Percentiles rank a stretch among this genome's conserved stretches.
Conservation (phyloP, 441 rosid genomes). For the Corymbia citriodora region DNA sequence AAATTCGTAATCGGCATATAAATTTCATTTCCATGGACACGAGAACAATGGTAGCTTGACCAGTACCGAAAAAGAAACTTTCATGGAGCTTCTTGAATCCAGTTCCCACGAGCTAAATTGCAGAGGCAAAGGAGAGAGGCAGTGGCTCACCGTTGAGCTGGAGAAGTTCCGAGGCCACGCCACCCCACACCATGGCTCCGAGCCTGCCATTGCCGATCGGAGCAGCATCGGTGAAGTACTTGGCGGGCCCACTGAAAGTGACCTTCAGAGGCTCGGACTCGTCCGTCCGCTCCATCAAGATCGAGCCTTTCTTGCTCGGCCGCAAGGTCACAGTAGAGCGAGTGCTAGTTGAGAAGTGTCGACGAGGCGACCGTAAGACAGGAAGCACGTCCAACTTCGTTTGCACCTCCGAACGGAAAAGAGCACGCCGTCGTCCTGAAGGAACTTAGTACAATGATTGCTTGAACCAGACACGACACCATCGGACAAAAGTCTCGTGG, state of each 20-base stretch:
- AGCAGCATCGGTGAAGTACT: constrained; percentile 10
- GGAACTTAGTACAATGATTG: not conserved
- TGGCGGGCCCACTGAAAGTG: constrained; percentile 3
- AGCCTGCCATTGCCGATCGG: constrained; percentile 9
- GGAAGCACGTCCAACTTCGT: not conserved
- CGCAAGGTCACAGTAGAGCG: not conserved
- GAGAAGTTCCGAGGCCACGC: constrained; percentile 4
- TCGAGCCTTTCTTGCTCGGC: not conserved
- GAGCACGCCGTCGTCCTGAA: not conserved
- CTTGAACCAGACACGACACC: not conserved
- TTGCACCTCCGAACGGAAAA: not conserved
- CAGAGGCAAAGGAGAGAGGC: not conserved
- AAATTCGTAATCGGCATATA: not conserved
- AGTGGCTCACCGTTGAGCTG: constrained; percentile 9
- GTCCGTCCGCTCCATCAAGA: not conserved
- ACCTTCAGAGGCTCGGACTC: not conserved
- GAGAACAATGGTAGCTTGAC: not conserved
- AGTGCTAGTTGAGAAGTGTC: not conserved
- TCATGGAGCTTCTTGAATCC: not conserved
- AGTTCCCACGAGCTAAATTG: not conserved
- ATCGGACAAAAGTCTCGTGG: not conserved
- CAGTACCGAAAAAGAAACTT: not conserved
- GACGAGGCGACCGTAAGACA: not conserved
- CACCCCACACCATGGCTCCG: constrained; percentile 18
- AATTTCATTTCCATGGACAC: not conserved